Conservation (phyloP, 139 green algal species). For the Tetratostichococcus sp. region DNA sequence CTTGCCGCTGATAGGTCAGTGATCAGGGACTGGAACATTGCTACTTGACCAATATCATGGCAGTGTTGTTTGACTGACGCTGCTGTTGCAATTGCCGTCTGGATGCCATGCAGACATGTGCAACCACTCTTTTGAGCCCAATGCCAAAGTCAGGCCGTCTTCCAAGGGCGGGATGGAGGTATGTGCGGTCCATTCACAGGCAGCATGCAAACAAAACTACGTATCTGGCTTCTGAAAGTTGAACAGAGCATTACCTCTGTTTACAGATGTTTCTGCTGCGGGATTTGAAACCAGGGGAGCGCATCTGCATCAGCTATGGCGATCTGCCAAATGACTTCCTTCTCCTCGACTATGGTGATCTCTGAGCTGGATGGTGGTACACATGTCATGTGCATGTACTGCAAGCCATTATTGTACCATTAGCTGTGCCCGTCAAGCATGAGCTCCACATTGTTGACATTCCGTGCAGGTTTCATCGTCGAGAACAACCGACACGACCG, state of each 20-base stretch:
- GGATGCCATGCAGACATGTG: conserved; percentile 51
- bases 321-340: conserved; percentile 81
- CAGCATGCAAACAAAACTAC: no score
- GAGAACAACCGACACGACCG: conserved; percentile 68
- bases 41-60: no score
- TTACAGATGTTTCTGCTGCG: conserved; percentile 6
- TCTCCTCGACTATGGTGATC: conserved; percentile 74
- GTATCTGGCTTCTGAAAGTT: no score
- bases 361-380: no score
- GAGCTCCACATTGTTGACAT: no score
- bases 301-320: conserved; percentile 75
- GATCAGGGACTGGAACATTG: no score
- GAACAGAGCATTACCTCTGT: no score
- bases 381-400: no score
- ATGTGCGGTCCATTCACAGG: not conserved
- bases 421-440: no score
- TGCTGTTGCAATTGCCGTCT: no score
- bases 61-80: no score
- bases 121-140: conserved; percentile 72
- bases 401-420: no score
- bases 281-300: conserved; percentile 37
- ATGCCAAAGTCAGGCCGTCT: conserved; percentile 17
- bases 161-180: not conserved
- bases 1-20: conserved; percentile 62
- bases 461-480: conserved; percentile 63